phyloP scores from a whole-genome alignment of 2,329 filamentous ascomycete species.

The Chaetomium strumarium region DNA sequence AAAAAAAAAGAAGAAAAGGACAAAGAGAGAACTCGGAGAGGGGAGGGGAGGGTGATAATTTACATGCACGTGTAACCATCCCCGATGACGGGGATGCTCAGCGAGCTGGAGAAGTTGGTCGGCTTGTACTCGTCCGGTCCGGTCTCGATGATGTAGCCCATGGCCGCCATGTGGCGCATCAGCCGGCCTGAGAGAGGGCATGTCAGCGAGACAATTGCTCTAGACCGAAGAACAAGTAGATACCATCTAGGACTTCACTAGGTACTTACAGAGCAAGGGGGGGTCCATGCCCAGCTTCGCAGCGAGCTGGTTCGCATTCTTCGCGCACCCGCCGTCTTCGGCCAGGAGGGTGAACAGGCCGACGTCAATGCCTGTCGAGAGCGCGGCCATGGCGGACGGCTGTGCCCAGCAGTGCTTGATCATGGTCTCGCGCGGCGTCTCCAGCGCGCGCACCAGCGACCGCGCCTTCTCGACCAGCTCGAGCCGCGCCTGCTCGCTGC shows the following conservation, averaged over 20 bases:
- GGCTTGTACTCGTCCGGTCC: slow-evolving; percentile 32
- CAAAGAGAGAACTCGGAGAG: too few species aligned
- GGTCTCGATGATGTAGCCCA: slow-evolving; percentile 36
- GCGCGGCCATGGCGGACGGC: slow-evolving; percentile 1
- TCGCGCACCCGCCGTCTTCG: slow-evolving; percentile 27
- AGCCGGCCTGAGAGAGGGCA: slow-evolving; percentile 27
- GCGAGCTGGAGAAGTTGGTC: slow-evolving; percentile 34
- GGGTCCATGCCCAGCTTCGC: slow-evolving; percentile 25
- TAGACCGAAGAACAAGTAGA: too few species aligned
- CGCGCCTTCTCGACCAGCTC: slow-evolving; percentile 32
- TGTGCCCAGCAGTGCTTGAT: slow-evolving; percentile 42
- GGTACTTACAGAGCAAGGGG: slow-evolving; percentile 26
- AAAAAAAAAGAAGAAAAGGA: too few species aligned
- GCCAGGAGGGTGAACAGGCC: slow-evolving; percentile 34
- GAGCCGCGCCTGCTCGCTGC: slow-evolving; percentile 23
- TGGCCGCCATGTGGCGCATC: slow-evolving; percentile 34
- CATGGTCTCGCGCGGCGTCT: slow-evolving; percentile 45
- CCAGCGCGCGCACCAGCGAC: slow-evolving; percentile 32
- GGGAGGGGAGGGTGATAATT: not conserved
- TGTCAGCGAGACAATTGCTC: too few species aligned
- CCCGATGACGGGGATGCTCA: slow-evolving; percentile 32
- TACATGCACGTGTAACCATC: slow-evolving; percentile 29
- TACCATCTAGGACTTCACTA: too few species aligned
- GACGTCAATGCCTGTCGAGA: slow-evolving; percentile 29
- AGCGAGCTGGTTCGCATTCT: slow-evolving; percentile 31